These are phyloP conservation scores for Aureococcus anophagefferens DNA, from an alignment of 108 stramenopile species.

Conservation along the genomic window DNA sequence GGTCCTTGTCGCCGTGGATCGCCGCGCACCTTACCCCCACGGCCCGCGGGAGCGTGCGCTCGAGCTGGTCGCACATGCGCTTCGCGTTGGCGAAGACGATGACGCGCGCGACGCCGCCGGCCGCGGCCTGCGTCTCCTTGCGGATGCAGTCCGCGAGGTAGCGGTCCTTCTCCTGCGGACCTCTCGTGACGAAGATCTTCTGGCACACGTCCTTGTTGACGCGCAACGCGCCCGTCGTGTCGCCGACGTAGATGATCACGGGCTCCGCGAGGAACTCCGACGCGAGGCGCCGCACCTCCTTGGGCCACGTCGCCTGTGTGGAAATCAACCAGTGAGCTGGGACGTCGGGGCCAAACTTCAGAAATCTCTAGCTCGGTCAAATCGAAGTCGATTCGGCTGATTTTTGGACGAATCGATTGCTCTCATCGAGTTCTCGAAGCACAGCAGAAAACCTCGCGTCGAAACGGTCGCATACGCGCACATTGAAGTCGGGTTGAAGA, in stretches of 20 bases:
- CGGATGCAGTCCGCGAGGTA: conserved; percentile 54
- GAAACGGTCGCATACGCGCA: too few species aligned
- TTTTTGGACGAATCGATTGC: too few species aligned
- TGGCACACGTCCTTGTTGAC: conserved; percentile 89
- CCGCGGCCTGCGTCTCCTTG: conserved; percentile 45
- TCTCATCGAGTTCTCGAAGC: too few species aligned
- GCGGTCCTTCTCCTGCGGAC: conserved; percentile 80
- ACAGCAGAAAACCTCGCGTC: too few species aligned
- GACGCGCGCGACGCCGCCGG: neutral
- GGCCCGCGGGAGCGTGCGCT: conserved; percentile 77
- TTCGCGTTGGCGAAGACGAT: conserved; percentile 83
- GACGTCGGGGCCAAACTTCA: too few species aligned
- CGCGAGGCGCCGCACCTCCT: conserved; percentile 91
- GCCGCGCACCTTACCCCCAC: conserved; percentile 75
- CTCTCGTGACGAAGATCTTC: conserved; percentile 74
- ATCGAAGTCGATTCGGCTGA: too few species aligned
- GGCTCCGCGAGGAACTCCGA: conserved; percentile 89
- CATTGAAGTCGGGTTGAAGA: too few species aligned
- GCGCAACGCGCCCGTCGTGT: conserved; percentile 66
- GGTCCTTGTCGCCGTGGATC: conserved; percentile 91
- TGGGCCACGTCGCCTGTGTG: conserved; percentile 98
- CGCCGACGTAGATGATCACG: conserved; percentile 70
- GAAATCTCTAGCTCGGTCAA: too few species aligned
- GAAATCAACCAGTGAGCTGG: too few species aligned
- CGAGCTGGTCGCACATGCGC: conserved; percentile 68